Evolutionary conservation across 2,329 filamentous ascomycete species (phyloP), one percentile per base, ranked within the genome.

Genomic region (Hypoxylon sp.): DNA sequence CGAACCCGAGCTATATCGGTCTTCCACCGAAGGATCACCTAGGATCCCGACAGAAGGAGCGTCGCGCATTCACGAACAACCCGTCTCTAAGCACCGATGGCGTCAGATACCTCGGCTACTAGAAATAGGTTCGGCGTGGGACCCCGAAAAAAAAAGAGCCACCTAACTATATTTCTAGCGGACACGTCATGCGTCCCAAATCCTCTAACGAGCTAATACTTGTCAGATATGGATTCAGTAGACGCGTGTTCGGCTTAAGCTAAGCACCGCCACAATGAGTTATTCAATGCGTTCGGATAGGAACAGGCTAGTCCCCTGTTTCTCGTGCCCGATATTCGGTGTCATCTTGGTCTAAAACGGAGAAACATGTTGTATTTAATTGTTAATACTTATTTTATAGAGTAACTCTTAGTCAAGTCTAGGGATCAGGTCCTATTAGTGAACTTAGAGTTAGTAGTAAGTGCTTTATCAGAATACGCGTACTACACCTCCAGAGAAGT

Each of bases 101-200:
- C 38, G 38, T 43, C 38, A 43, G 17, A 19, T 43, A 43, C 38
- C 38, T 43, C 38, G 38, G 38, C 38, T 43, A 19, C 38, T 11
- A 43, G 38, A 43, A 43, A 43, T 43, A 43, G 38, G 17, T 17
- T 43, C 38, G 38, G 38, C 21, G 17, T 19, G 10, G n/a, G 4
- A n/a, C n/a, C n/a, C 1, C 11, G 38, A 6, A 6, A 30, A 30
- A 30, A 28, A 30, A 30, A 9, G 28, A n/a, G 34, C 34, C 34
- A 14, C 14, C 34, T 38, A n/a, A 23, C 13, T n/a, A 38, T 38
- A 14, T 21, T 43, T 19, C 14, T 43, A n/a, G 14, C 13, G 17
- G 9, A 43, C 38, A 17, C 6, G n/a, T 43, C 17, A 43, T 17
- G 17, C 19, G 17, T 3, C 38, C 38, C 17, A 7, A 19, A n/a